A percentile compares a stretch with the other conserved stretches of the same genome.
phyloP scores from a whole-genome alignment of 73 alveolate species.

The Stentor roeselii region DNA sequence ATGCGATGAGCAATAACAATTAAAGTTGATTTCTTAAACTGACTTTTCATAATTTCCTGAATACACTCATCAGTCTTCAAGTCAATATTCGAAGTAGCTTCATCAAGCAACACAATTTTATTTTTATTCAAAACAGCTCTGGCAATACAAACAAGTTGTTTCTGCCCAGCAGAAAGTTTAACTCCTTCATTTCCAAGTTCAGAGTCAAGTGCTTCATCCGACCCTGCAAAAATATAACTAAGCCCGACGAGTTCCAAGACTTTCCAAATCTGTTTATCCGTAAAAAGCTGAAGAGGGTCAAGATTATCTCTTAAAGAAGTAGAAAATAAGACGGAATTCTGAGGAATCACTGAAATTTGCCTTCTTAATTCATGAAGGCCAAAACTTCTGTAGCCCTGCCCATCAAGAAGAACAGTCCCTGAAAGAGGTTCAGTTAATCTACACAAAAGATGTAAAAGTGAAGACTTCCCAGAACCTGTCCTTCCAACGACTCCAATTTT shows the following conservation, averaged over 20 bases:
- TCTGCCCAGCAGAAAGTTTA: slow-evolving; percentile 82
- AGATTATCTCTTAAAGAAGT: slow-evolving; percentile 66
- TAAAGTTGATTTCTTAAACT: slow-evolving; percentile 68
- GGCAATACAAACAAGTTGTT: slow-evolving; percentile 83
- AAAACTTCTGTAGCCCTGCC: slow-evolving; percentile 40
- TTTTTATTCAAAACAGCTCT: slow-evolving; percentile 80
- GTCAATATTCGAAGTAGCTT: slow-evolving; percentile 93
- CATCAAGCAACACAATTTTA: slow-evolving; percentile 88
- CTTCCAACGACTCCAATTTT: slow-evolving; percentile 96
- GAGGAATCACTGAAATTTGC: slow-evolving; percentile 63
- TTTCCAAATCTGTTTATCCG: slow-evolving; percentile 48
- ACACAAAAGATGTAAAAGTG: slow-evolving; percentile 56
- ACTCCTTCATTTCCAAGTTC: slow-evolving; percentile 31
- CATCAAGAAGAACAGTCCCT: slow-evolving; percentile 53
- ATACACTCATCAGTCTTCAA: slow-evolving; percentile 73
- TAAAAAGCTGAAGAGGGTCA: slow-evolving; percentile 64
- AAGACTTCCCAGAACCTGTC: slow-evolving; percentile 97
- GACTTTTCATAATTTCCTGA: slow-evolving; percentile 57
- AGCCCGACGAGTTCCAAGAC: slow-evolving; percentile 48
- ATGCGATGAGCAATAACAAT: slow-evolving; percentile 87
- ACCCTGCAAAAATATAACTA: slow-evolving; percentile 16
- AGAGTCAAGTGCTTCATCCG: slow-evolving; percentile 25
- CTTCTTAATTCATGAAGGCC: slow-evolving; percentile 65
- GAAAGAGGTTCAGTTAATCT: slow-evolving; percentile 48
- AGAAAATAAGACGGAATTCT: slow-evolving; percentile 65